These are phyloP conservation scores for Chaetothyriales sp. DNA, from an alignment of 2,329 filamentous ascomycete species.

Conservation along the genomic window DNA sequence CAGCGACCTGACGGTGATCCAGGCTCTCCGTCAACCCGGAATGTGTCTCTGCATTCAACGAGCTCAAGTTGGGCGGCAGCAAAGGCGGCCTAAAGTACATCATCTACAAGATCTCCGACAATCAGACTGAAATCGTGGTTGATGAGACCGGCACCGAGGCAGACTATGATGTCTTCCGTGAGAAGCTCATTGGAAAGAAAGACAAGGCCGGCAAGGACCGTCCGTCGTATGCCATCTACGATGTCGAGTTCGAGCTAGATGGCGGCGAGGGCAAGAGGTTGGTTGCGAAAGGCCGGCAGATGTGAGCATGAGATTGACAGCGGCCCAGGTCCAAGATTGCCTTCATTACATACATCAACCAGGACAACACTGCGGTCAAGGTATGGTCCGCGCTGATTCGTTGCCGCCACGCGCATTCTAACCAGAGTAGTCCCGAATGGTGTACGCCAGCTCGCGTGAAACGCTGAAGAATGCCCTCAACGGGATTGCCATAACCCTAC, in stretches of 20 bases:
- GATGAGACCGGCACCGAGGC: slow-evolving; percentile 30
- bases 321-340: slow-evolving; percentile 33
- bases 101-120: slow-evolving; percentile 38
- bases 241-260: slow-evolving; percentile 35
- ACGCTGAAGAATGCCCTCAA: slow-evolving; percentile 35
- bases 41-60: slow-evolving; percentile 32
- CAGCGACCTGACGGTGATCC: slow-evolving; percentile 1
- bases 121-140: slow-evolving; percentile 35
- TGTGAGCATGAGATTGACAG: background rate
- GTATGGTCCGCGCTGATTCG: slow-evolving; percentile 4
- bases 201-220: slow-evolving; percentile 29
- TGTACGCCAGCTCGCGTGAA: slow-evolving; percentile 36
- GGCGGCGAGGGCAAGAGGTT: slow-evolving; percentile 35
- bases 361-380: slow-evolving; percentile 18
- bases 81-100: slow-evolving; percentile 33
- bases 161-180: slow-evolving; percentile 35
- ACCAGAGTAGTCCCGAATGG: slow-evolving; percentile 30
- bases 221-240: slow-evolving; percentile 36
- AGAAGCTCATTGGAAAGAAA: slow-evolving; percentile 29
- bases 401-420: slow-evolving; percentile 6
- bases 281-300: slow-evolving; percentile 6
- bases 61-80: slow-evolving; percentile 33
- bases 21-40: slow-evolving; percentile 34
- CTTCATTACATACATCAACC: slow-evolving; percentile 29
- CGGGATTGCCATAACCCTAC: slow-evolving; percentile 21